Evolutionary conservation across 164 flowering plant species (phyloP).

Genomic region (Vitis rotundifolia): DNA sequence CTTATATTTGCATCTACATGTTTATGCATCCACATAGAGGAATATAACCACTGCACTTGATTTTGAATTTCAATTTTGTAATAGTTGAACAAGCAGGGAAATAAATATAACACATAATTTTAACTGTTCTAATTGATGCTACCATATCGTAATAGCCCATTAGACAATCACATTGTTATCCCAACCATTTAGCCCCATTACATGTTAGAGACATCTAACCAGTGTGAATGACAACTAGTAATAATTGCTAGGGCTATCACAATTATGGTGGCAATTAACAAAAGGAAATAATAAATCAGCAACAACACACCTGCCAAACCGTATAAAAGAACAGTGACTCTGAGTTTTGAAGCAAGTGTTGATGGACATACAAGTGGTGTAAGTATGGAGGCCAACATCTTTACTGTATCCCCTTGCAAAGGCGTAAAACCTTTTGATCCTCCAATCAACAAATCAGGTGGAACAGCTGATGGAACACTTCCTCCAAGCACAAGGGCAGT

Average conservation of each 20-base stretch:
- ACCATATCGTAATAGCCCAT: not conserved
- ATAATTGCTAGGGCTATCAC: not conserved
- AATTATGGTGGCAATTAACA: not conserved
- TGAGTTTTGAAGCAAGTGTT: conserved; percentile 76
- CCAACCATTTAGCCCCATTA: not conserved
- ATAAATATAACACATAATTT: too few species aligned
- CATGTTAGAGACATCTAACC: not conserved
- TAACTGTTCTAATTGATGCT: not conserved
- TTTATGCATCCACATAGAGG: not conserved
- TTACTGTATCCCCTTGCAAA: conserved; percentile 62
- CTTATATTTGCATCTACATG: too few species aligned
- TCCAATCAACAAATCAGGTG: conserved; percentile 57
- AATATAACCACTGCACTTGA: not conserved
- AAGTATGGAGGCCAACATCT: conserved; percentile 64
- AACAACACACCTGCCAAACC: conserved; percentile 71
- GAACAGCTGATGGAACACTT: conserved; percentile 70
- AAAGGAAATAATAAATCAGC: not conserved
- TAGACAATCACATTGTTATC: not conserved
- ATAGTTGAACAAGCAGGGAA: not conserved
- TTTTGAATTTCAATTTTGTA: not conserved
- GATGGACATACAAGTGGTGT: conserved; percentile 81
- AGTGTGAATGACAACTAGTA: not conserved
- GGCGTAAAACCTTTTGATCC: conserved; percentile 38
- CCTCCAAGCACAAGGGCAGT: conserved; percentile 95
- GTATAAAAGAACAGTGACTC: conserved; percentile 64